These are phyloP conservation scores for Gautieria morchelliformis DNA, from an alignment of 768 basidiomycete genomes.

Conservation along the genomic window DNA sequence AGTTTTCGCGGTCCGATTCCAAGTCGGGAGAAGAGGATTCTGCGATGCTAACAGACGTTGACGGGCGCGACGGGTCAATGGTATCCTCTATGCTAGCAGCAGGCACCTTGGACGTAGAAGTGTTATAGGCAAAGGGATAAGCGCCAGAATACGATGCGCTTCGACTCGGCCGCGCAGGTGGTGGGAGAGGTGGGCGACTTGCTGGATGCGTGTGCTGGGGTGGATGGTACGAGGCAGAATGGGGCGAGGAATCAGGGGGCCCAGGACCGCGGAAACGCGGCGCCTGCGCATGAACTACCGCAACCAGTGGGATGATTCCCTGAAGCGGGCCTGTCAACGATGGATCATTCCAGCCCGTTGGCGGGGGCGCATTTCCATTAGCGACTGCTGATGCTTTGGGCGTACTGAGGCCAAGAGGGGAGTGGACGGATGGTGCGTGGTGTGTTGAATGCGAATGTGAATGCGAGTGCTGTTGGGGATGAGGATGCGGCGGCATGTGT, in stretches of 20 bases:
- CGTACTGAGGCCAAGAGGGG: not conserved
- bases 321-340: not conserved
- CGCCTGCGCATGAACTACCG: not conserved
- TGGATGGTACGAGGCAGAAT: not conserved
- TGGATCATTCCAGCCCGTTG: not conserved
- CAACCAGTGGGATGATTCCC: not conserved
- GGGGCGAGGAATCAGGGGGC: not conserved
- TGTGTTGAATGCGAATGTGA: conserved; percentile 3
- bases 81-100: conserved; percentile 22
- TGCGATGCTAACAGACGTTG: conserved; percentile 2
- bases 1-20: conserved; percentile 9
- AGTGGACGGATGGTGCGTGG: not conserved
- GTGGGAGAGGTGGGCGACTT: not conserved
- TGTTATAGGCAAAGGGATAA: not conserved
- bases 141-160: conserved; percentile 5
- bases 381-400: not conserved
- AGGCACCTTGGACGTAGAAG: conserved; percentile 16
- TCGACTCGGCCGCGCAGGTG: not conserved
- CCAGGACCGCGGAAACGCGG: not conserved
- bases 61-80: not conserved
- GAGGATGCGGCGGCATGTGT: not conserved
- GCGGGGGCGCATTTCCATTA: not conserved
- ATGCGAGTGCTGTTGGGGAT: not conserved
- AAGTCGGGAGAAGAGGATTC: conserved; percentile 10
- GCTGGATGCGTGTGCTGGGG: not conserved